These are phyloP conservation scores for Scytalidium sp. DNA, from an alignment of 2,329 filamentous ascomycete genomes.

Conservation along the genomic window DNA sequence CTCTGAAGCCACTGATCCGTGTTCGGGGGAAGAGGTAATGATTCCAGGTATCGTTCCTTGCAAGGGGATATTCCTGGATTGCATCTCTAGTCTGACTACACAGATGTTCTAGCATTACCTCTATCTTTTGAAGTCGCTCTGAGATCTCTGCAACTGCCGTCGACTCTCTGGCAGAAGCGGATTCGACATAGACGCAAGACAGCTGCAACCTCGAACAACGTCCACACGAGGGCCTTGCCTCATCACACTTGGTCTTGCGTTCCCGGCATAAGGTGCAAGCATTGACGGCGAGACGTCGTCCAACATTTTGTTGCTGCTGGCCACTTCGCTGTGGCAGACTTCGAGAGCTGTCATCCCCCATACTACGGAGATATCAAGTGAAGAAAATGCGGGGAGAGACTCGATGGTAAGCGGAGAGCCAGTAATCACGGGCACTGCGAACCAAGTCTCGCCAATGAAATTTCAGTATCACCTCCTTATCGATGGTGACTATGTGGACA, in stretches of 20 bases:
- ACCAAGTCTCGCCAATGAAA: too few relatives aligned
- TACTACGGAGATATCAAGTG: too few relatives aligned
- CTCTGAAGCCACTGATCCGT: not conserved
- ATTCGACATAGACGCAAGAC: conserved; percentile 28
- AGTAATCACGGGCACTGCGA: too few relatives aligned
- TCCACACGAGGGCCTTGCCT: conserved; percentile 62
- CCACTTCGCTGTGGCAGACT: not conserved
- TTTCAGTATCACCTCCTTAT: too few relatives aligned
- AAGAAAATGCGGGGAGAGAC: too few relatives aligned
- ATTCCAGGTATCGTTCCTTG: not conserved
- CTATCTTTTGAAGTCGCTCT: not conserved
- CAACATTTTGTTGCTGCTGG: not conserved
- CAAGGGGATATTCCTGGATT: not conserved
- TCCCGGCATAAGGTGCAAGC: conserved; percentile 46
- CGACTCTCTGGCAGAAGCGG: not conserved
- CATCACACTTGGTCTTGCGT: conserved; percentile 70
- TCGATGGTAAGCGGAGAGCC: too few relatives aligned
- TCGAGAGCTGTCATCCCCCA: conserved; percentile 7
- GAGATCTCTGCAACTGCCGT: not conserved
- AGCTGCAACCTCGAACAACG: conserved; percentile 23
- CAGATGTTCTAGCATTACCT: not conserved
- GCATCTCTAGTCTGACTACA: too few relatives aligned
- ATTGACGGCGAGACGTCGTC: not conserved
- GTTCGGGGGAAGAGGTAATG: not conserved
- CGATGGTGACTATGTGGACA: too few relatives aligned